A percentile compares a stretch with the other conserved stretches of the same genome.
Conservation (phyloP, 352 stramenopile species). For the Phytophthora fragariaefolia region DNA sequence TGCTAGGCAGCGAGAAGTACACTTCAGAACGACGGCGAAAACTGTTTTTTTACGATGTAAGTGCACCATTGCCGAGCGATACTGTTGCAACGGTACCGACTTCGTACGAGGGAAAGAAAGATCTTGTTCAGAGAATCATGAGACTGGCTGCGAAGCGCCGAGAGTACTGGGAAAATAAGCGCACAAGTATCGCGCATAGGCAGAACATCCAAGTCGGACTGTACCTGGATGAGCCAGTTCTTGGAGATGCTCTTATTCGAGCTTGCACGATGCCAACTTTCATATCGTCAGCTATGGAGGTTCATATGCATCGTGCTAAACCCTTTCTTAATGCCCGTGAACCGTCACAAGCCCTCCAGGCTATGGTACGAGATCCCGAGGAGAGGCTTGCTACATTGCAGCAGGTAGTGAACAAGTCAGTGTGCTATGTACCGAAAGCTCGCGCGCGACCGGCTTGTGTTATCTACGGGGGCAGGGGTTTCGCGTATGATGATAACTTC, state of each 20-base stretch:
- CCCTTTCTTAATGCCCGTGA: conserved; percentile 32
- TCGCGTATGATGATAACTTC: conserved; percentile 44
- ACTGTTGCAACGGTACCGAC: conserved; percentile 22
- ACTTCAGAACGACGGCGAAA: conserved; percentile 40
- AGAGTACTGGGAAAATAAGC: conserved; percentile 54
- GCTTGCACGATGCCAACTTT: conserved; percentile 66
- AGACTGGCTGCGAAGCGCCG: conserved; percentile 35
- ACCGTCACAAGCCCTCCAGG: conserved; percentile 48
- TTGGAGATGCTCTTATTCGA: conserved; percentile 52
- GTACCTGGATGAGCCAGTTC: conserved; percentile 54
- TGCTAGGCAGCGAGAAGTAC: conserved; percentile 39
- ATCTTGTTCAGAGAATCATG: conserved; percentile 45
- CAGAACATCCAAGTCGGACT: conserved; percentile 38
- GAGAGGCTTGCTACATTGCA: conserved; percentile 52
- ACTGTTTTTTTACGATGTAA: conserved; percentile 60
- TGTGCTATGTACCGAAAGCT: conserved; percentile 82
- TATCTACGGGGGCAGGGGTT: conserved; percentile 49
- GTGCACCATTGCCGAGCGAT: conserved; percentile 35
- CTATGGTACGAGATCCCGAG: conserved; percentile 55
- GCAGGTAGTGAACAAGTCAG: conserved; percentile 60
- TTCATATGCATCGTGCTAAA: conserved; percentile 52
- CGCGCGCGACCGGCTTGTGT: conserved; percentile 49
- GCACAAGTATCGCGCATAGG: conserved; percentile 31
- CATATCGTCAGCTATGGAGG: conserved; percentile 77
- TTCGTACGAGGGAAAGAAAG: conserved; percentile 42